A percentile compares a stretch with the other conserved stretches of the same genome.
Evolutionary conservation across 768 basidiomycete genomes (phyloP).

Genomic region (Harrya chromipes): DNA sequence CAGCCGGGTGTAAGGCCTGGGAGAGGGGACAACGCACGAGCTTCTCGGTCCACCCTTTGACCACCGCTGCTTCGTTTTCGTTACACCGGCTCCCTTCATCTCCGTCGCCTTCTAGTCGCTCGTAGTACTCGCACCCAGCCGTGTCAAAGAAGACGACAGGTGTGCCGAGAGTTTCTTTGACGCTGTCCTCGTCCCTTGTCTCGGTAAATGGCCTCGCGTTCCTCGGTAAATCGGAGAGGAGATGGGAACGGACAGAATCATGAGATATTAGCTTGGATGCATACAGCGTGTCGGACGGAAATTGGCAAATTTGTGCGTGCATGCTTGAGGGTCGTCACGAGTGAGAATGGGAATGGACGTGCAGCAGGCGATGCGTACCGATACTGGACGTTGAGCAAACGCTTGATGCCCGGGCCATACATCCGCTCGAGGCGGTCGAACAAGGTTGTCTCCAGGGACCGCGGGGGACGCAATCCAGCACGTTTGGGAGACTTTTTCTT

Average conservation of each 20-base stretch:
- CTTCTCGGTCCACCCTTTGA: slow-evolving; percentile 76
- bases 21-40: slow-evolving; percentile 48
- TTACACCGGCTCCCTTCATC: slow-evolving; percentile 92
- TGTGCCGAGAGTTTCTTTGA: slow-evolving; percentile 66
- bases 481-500: slow-evolving; percentile 13
- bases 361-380: slow-evolving; percentile 43
- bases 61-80: slow-evolving; percentile 90
- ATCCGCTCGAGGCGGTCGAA: slow-evolving; percentile 90
- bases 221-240: slow-evolving; percentile 70
- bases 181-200: slow-evolving; percentile 57
- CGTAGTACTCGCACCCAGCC: slow-evolving; percentile 90
- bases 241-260: slow-evolving; percentile 63
- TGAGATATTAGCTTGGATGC: slow-evolving; percentile 66
- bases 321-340: slow-evolving; percentile 48
- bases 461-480: slow-evolving; percentile 51
- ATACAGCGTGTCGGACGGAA: slow-evolving; percentile 85
- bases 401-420: slow-evolving; percentile 80
- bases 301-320: slow-evolving; percentile 81
- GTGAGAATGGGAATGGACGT: neutral
- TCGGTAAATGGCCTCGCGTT: slow-evolving; percentile 38
- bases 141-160: slow-evolving; percentile 95
- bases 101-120: slow-evolving; percentile 70
- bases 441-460: slow-evolving; percentile 80
- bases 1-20: neutral
- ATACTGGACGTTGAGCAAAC: slow-evolving; percentile 89